Evolutionary conservation across 345 rosid genomes (phyloP).

Genomic region (Pistacia integerrima): DNA sequence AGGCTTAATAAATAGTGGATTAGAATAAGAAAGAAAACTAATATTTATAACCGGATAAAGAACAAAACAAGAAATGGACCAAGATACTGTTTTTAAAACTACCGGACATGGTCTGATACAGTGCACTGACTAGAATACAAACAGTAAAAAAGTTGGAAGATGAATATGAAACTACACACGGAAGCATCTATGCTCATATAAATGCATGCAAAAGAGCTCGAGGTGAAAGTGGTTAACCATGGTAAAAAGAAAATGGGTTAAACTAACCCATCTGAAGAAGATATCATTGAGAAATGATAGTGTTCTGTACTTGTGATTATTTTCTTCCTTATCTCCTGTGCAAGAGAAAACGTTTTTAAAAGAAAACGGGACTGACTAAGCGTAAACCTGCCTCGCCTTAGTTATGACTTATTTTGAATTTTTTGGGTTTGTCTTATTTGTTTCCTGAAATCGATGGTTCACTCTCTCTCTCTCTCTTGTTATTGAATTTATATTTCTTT

Average conservation of each 20-base stretch:
- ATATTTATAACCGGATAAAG: constrained; percentile 7
- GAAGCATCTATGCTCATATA: constrained; percentile 29
- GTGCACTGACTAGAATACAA: constrained; percentile 30
- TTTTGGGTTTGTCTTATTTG: constrained; percentile 45
- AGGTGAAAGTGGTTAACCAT: constrained; percentile 18
- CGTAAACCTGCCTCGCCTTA: constrained; percentile 39
- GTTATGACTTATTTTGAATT: constrained; percentile 40
- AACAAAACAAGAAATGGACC: constrained; percentile 30
- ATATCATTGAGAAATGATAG: constrained; percentile 76
- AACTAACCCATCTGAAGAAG: constrained; percentile 29
- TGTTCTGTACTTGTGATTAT: constrained; percentile 41
- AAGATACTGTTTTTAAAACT: constrained; percentile 20
- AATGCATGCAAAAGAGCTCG: constrained; percentile 18
- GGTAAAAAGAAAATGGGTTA: constrained; percentile 24
- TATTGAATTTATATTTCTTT: constrained; percentile 27
- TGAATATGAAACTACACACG: constrained; percentile 16
- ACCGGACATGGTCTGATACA: constrained; percentile 26
- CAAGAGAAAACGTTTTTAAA: constrained; percentile 22
- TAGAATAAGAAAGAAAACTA: constrained; percentile 1
- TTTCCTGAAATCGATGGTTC: constrained; percentile 39
- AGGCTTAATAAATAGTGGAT: neutral
- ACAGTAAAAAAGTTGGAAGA: constrained; percentile 29
- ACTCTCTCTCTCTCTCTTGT: constrained; percentile 33
- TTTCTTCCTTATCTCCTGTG: constrained; percentile 1
- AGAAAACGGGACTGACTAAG: constrained; percentile 21